Evolutionary conservation across 495 filamentous ascomycete genomes (phyloP).

Genomic region (Tuber umbilicatum): DNA sequence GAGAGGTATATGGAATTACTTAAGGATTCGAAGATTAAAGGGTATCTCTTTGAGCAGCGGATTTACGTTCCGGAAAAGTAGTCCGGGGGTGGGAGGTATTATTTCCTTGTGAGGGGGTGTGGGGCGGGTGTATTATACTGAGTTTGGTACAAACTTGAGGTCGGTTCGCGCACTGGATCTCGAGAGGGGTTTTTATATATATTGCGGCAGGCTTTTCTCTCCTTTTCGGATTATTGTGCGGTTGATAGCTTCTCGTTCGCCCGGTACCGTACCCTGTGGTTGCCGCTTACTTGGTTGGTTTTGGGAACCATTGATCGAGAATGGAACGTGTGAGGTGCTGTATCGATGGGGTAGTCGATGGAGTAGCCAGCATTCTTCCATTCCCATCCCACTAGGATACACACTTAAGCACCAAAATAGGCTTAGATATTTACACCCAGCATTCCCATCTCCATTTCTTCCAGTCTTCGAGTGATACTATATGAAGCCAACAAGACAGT

Average conservation of each 20-base stretch:
- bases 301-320: neutral
- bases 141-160: neutral
- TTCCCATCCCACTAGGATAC: neutral
- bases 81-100: slow-evolving; percentile 4
- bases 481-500: neutral
- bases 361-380: neutral
- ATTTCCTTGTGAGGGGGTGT: neutral
- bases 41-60: slow-evolving; percentile 87
- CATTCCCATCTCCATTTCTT: neutral
- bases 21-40: slow-evolving; percentile 73
- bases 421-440: neutral
- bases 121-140: neutral
- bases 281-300: neutral
- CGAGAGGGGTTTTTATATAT: neutral
- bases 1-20: slow-evolving; percentile 91
- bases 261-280: neutral
- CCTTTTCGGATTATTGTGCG: neutral
- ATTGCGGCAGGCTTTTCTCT: neutral
- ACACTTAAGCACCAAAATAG: neutral
- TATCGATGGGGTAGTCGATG: neutral
- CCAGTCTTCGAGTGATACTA: neutral
- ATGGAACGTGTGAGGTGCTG: neutral
- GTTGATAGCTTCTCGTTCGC: neutral
- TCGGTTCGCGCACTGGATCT: neutral
- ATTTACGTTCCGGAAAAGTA: slow-evolving; percentile 52